These are phyloP conservation scores for Fusarium sp. DNA, from an alignment of 2,329 filamentous ascomycete genomes.

Conservation along the genomic window DNA sequence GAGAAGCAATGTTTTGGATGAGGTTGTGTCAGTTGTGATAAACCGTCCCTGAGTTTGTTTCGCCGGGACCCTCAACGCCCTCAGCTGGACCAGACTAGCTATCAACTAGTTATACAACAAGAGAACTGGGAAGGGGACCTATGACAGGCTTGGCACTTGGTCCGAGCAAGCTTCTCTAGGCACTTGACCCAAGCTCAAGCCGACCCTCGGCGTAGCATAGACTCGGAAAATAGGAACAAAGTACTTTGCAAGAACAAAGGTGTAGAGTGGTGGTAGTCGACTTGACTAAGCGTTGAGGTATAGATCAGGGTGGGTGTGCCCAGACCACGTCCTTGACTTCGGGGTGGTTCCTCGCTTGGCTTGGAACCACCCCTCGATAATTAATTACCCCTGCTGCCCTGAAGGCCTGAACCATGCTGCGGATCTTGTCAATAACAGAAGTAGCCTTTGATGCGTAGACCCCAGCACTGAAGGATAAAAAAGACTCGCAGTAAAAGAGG, in stretches of 20 bases:
- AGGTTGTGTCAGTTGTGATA: conserved; percentile 36
- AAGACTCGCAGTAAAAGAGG: conserved; percentile 2
- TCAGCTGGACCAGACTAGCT: conserved; percentile 28
- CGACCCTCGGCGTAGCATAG: conserved; percentile 1
- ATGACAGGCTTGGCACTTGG: conserved; percentile 20
- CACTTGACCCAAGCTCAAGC: conserved; percentile 18
- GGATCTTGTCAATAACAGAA: conserved; percentile 31
- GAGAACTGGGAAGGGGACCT: conserved; percentile 6
- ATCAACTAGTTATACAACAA: conserved; percentile 33
- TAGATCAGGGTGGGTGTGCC: conserved; percentile 9
- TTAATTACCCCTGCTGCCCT: conserved; percentile 6
- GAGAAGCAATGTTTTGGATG: conserved; percentile 33
- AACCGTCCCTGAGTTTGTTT: conserved; percentile 39
- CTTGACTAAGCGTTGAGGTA: conserved; percentile 21
- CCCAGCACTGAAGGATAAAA: not conserved
- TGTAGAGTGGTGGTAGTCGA: not conserved
- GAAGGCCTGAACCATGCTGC: conserved; percentile 21
- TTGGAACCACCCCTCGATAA: conserved; percentile 22
- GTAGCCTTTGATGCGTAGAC: conserved; percentile 13
- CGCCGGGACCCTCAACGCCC: conserved; percentile 33
- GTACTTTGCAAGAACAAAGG: conserved; percentile 27
- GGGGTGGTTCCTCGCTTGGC: conserved; percentile 1
- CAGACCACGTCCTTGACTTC: conserved; percentile 16
- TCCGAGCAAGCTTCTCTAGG: conserved; percentile 6
- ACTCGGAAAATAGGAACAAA: conserved; percentile 11